Base-by-base conservation (phyloP, 306 rosid species). In the Astragalus glycyphyllos region DNA sequence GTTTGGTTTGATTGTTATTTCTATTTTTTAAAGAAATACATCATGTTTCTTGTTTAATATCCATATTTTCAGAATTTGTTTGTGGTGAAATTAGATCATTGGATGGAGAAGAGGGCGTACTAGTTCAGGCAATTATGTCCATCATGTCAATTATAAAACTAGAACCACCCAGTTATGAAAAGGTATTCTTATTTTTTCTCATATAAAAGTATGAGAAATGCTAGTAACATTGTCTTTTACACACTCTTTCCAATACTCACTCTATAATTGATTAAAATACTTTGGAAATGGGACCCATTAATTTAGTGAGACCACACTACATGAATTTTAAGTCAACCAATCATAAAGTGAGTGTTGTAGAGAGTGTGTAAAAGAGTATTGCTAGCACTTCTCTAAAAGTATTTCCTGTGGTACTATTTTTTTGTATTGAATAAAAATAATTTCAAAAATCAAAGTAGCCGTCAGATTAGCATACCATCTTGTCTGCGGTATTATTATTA, bases 61-160 rank as follows among this genome's bases (percentile, higher is more conserved):
- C 41, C 60, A 57, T 56, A 58, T 26, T 63, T 87, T 84, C 91
- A 91, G 99, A 91, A 29, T 31, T 74, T 70, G 65, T 81, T 32
- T 72, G 82, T 38, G 71, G 86, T 74, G 90, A 79, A 69, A 44
- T 74, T 62, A 87, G 78, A 55, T 81, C 87, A 20, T 9, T 81
- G 85, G 96, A 87, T 81, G 96, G 88, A 65, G 99, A 95, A 80
- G 96, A 90, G 10, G 79, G 67, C n/a, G 84, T 91, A 40, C 80
- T 95, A 77, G 65, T 85, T 78, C 96, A 91, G 83, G 96, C 97
- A 79, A 89, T 95, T 60, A 84, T 80, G 68, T 86, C 99, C 35
- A 89, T 89, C 72, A 85, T 86, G 66, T 86, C 91, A 75, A 87
- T 89, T 71, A 71, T 95, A 74, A 83, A 84, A 80, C 80, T 77